phyloP scores from a whole-genome alignment of 768 basidiomycete genomes.

The Leccinum longicurvipes region DNA sequence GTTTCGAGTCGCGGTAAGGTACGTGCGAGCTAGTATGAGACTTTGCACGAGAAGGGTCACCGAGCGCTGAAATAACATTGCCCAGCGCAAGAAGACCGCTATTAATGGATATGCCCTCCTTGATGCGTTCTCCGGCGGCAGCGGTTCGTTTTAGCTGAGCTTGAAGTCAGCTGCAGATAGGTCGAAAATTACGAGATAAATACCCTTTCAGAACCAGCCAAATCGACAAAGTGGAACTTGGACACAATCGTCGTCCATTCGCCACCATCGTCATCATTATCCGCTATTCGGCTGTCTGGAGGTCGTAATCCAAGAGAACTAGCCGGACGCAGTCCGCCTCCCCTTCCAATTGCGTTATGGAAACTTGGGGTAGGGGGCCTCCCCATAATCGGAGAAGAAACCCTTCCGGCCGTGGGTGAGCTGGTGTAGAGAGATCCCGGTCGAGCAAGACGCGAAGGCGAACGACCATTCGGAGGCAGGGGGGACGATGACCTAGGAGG shows the following conservation, averaged over 20 bases:
- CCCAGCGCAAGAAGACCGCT: constrained; percentile 93
- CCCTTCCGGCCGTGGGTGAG: constrained; percentile 36
- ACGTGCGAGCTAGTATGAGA: constrained; percentile 84
- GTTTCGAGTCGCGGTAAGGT: constrained; percentile 97
- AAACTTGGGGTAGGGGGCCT: constrained; percentile 81
- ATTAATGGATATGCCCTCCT: constrained; percentile 99
- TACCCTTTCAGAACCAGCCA: constrained; percentile 95
- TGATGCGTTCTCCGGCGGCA: constrained; percentile 93
- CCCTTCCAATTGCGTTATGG: constrained; percentile 67
- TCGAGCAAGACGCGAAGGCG: constrained; percentile 73
- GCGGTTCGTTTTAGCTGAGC: constrained; percentile 90
- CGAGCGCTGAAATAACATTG: constrained; percentile 97
- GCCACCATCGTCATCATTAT: constrained; percentile 60
- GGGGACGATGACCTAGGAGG: constrained; percentile 79
- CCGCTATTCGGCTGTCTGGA: constrained; percentile 38
- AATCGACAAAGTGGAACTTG: constrained; percentile 98
- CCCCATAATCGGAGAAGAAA: constrained; percentile 76
- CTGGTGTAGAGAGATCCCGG: constrained; percentile 73
- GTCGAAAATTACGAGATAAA: constrained; percentile 16
- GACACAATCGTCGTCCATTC: constrained; percentile 90
- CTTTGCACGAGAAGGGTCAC: constrained; percentile 86
- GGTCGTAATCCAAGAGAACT: constrained; percentile 75
- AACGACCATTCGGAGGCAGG: constrained; percentile 68
- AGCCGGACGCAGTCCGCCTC: constrained; percentile 63
- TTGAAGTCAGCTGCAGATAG: constrained; percentile 16